phyloP scores from a whole-genome alignment of 1,139 yeast genomes.

The Yamadazyma diddensiae region DNA sequence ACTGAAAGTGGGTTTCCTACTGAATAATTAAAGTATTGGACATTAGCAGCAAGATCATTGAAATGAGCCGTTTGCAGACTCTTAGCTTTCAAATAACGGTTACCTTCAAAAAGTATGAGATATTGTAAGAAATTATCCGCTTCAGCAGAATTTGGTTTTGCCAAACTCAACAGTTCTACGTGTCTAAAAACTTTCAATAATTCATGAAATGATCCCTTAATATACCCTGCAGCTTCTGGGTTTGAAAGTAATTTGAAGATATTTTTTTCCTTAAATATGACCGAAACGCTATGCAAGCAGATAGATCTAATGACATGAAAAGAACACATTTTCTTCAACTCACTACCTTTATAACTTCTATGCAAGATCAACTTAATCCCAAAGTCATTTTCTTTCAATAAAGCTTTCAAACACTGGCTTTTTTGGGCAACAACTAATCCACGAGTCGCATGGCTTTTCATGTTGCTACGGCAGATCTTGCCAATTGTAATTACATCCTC shows the following conservation, averaged over 20 bases:
- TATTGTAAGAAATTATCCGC: conserved; percentile 14
- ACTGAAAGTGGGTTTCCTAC: too few relatives aligned
- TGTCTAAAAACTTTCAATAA: conserved; percentile 12
- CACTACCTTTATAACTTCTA: neutral
- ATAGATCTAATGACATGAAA: conserved; percentile 9
- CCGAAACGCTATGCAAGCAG: conserved; percentile 18
- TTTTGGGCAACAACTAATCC: too few relatives aligned
- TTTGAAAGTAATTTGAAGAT: conserved; percentile 12
- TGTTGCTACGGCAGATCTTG: too few relatives aligned
- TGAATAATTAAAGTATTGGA: conserved; percentile 18
- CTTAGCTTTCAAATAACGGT: conserved; percentile 5
- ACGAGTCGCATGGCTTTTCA: too few relatives aligned
- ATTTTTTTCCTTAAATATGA: conserved; percentile 22
- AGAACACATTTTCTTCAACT: conserved; percentile 5
- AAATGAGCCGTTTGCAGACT: conserved; percentile 2
- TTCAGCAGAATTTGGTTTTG: conserved; percentile 9
- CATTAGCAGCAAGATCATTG: conserved; percentile 14
- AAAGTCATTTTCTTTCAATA: too few relatives aligned
- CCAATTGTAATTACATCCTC: too few relatives aligned
- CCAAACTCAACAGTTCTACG: conserved; percentile 9
- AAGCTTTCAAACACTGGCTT: too few relatives aligned
- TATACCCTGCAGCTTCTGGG: conserved; percentile 12
- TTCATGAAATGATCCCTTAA: conserved; percentile 22
- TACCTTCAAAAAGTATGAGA: conserved; percentile 13
- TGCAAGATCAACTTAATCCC: too few relatives aligned